phyloP scores from a whole-genome alignment of 805 yeast species.

The Zygoascus biomembranicola region DNA sequence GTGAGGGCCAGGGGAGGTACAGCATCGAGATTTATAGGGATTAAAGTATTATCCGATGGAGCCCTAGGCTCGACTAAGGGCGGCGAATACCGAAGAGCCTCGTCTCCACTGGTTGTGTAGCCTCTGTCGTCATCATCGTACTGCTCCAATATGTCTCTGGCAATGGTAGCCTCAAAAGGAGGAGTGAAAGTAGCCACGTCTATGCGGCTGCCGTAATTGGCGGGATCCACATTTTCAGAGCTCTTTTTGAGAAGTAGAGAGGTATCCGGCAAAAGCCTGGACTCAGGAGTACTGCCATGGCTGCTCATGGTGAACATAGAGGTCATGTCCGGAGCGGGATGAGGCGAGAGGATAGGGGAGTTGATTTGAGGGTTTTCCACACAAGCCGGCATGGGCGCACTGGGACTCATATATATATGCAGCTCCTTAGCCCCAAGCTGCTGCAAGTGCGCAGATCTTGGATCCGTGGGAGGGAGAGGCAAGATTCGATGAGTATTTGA shows the following conservation, averaged over 20 bases:
- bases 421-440: not conserved
- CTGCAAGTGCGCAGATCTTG: not conserved
- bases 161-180: not conserved
- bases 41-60: slow-evolving; percentile 7
- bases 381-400: not conserved
- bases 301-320: not conserved
- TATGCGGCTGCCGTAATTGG: not conserved
- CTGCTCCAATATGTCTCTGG: not conserved
- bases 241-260: not conserved
- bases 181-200: not conserved
- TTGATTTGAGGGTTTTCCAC: not conserved
- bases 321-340: not conserved
- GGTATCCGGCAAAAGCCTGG: not conserved
- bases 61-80: slow-evolving; percentile 2
- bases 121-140: not conserved
- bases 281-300: not conserved
- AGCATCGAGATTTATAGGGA: slow-evolving; percentile 15
- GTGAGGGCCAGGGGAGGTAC: slow-evolving; percentile 10
- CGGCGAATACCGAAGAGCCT: not conserved
- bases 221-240: not conserved
- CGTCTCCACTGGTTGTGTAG: not conserved
- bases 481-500: not conserved
- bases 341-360: not conserved
- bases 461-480: not conserved
- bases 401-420: not conserved